Evolutionary conservation across 371 early-diverging fungal genomes (phyloP).

Genomic region (Encephalitozoon hellem): DNA sequence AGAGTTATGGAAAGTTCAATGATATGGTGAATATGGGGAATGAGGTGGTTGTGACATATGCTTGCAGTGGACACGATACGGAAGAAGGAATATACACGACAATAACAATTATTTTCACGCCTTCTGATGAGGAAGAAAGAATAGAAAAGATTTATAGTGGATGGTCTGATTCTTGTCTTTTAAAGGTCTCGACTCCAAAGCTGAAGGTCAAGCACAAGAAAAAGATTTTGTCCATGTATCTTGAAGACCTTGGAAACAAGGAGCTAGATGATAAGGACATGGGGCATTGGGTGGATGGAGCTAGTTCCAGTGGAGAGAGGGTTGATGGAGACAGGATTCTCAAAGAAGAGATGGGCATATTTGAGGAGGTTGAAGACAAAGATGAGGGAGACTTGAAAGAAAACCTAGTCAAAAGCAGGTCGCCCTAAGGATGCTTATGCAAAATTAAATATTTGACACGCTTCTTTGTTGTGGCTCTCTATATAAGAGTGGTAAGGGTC

Average conservation of each 20-base stretch:
- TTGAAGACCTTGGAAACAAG: not conserved
- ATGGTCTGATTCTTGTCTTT: not conserved
- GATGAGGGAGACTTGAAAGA: not conserved
- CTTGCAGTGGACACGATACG: not conserved
- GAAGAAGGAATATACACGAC: not conserved
- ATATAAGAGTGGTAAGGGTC: no score
- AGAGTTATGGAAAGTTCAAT: not conserved
- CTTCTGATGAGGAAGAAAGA: not conserved
- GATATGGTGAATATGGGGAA: not conserved
- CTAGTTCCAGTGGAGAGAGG: not conserved
- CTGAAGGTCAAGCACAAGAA: not conserved
- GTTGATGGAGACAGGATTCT: not conserved
- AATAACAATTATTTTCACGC: not conserved
- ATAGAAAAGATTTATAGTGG: constrained; percentile 1
- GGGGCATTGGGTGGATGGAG: not conserved
- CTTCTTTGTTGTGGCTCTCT: no score
- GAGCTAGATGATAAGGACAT: not conserved
- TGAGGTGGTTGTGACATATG: not conserved
- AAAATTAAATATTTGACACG: not conserved
- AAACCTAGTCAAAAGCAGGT: no score
- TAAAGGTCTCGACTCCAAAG: not conserved
- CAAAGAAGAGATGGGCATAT: not conserved
- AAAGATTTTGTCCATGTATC: not conserved
- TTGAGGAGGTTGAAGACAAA: not conserved
- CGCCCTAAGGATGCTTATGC: no score